These are phyloP conservation scores for Penicillium freii DNA, from an alignment of 2,329 filamentous ascomycete genomes.

Conservation along the genomic window DNA sequence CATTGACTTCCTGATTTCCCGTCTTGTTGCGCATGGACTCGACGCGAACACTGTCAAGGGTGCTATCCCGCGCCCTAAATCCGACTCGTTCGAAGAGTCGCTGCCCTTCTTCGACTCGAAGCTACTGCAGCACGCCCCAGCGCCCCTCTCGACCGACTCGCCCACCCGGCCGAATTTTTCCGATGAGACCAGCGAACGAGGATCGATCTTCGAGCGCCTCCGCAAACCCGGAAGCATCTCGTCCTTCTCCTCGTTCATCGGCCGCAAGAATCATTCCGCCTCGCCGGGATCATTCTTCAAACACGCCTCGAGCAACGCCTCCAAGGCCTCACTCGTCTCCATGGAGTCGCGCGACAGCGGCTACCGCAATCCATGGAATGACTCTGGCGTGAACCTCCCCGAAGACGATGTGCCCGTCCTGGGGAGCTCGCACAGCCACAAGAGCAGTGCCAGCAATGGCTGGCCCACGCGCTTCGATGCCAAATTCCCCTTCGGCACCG, in stretches of 20 bases:
- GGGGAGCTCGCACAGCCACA: slow-evolving; percentile 58
- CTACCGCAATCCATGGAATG: slow-evolving; percentile 97
- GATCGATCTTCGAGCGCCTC: slow-evolving; percentile 84
- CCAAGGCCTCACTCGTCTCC: slow-evolving; percentile 91
- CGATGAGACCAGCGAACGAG: slow-evolving; percentile 75
- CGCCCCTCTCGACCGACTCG: slow-evolving; percentile 77
- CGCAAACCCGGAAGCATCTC: slow-evolving; percentile 94
- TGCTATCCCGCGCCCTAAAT: slow-evolving; percentile 95
- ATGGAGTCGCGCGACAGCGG: slow-evolving; percentile 94
- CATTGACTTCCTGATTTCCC: slow-evolving; percentile 86
- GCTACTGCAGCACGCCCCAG: slow-evolving; percentile 86
- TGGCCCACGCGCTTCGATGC: slow-evolving; percentile 58
- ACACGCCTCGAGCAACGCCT: slow-evolving; percentile 81
- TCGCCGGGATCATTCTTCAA: slow-evolving; percentile 89
- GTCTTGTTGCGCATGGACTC: slow-evolving; percentile 84
- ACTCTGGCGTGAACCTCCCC: slow-evolving; percentile 89
- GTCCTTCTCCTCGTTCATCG: slow-evolving; percentile 92
- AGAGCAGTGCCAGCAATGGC: slow-evolving; percentile 60
- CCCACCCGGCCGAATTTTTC: slow-evolving; percentile 82
- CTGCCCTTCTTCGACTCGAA: slow-evolving; percentile 97
- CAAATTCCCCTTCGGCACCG: slow-evolving; percentile 62
- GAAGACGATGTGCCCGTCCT: slow-evolving; percentile 69
- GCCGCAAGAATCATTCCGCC: slow-evolving; percentile 89
- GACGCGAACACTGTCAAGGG: slow-evolving; percentile 85
- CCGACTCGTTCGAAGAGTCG: slow-evolving; percentile 96